Conservation (phyloP, 164 flowering plant species). For the Hamamelis virginiana region DNA sequence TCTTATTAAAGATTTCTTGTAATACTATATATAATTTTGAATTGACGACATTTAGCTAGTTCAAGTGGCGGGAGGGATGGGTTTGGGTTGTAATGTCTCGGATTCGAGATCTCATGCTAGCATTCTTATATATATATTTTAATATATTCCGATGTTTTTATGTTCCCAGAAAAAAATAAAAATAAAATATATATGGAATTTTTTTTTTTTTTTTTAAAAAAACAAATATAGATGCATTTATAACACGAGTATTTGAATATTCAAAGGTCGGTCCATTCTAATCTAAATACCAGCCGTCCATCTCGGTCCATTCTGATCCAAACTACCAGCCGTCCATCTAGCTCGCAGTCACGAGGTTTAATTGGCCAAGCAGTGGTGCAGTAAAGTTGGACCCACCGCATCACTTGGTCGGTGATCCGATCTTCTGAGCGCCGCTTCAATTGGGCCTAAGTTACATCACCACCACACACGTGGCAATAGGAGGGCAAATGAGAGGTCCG, state of each 20-base stretch:
- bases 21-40: too few relatives aligned
- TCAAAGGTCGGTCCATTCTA: conserved; percentile 18
- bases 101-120: too few relatives aligned
- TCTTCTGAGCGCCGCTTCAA: neutral
- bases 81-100: too few relatives aligned
- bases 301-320: conserved; percentile 7
- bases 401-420: conserved; percentile 16
- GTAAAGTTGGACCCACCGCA: conserved; percentile 7
- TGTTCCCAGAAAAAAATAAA: too few relatives aligned
- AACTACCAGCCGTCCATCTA: conserved; percentile 12
- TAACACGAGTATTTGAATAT: conserved; percentile 10
- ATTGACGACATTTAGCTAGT: too few relatives aligned
- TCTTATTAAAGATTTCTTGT: too few relatives aligned
- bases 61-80: too few relatives aligned
- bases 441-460: neutral
- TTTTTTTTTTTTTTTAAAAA: too few relatives aligned
- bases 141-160: too few relatives aligned
- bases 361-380: conserved; percentile 1
- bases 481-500: neutral
- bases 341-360: conserved; percentile 4
- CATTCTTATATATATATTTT: too few relatives aligned
- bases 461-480: conserved; percentile 16
- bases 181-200: too few relatives aligned
- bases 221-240: neutral
- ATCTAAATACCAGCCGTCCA: conserved; percentile 11